Evolutionary conservation across 768 basidiomycete species (phyloP), one percentile per base, ranked within the genome.

Genomic region (Aureoboletus auriporus): DNA sequence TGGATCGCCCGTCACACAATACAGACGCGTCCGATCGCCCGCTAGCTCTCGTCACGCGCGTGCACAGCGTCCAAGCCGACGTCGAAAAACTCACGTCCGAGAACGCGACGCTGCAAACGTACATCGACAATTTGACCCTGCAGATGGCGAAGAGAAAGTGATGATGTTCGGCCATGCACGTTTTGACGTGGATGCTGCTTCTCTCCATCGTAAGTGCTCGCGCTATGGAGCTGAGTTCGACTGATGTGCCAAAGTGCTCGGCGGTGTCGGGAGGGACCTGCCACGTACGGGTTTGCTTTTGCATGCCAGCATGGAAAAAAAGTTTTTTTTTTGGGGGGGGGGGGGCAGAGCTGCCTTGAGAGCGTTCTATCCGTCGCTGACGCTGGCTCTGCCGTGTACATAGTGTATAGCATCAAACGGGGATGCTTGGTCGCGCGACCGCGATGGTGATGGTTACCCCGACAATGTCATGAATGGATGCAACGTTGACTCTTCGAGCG

Each of bases 51-150:
- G 62, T 88, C 29, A 71, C 72, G 13, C 80, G 86, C 52, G 83
- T 85, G 3, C 80, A 86, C 53, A 69, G 71, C 27, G 82, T 86
- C 8, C 86, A 92, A 68, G 75, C 73, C 49, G 90, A 93, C 54
- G 77, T 88, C n/a, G 86, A 91, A 52, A 90, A 87, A 65, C 73
- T 93, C 17, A 69, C 75, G 2, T 86, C 88, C 5, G 86, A 84
- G 42, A 93, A 93, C 54, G 82, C 83, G 48, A 91, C 84, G 6
- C 69, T 93, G 46, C 89, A 93, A 61, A 86, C 84, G 82, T 93
- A 93, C 61, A 90, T 91, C 60, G 89, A 93, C 62, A 93, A 93
- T 57, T 63, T 93, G 58, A 92, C 90, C 0, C 75, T 88, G 59
- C 90, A 93, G 66, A 88, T 91, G 82, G 85, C 88, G 28, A 88